phyloP scores from a whole-genome alignment of 2,329 filamentous ascomycete genomes.

The Cladosporium oxysporum region DNA sequence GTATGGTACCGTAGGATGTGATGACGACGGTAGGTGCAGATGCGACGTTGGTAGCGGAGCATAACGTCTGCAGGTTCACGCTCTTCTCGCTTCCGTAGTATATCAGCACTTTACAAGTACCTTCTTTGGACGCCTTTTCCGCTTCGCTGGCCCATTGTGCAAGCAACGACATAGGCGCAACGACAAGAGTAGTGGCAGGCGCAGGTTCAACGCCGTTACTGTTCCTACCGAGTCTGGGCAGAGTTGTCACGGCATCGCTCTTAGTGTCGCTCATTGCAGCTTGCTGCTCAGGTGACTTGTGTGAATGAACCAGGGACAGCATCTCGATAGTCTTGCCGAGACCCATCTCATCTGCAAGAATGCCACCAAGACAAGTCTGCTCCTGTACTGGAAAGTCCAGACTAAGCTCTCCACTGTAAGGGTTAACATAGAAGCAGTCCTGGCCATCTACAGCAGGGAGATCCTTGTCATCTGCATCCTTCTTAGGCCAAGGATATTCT shows the following conservation, averaged over 20 bases:
- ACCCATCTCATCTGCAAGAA: slow-evolving; percentile 96
- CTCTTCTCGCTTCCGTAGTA: slow-evolving; percentile 91
- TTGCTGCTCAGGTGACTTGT: slow-evolving; percentile 57
- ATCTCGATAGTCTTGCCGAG: slow-evolving; percentile 98
- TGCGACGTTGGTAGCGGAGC: slow-evolving; percentile 70
- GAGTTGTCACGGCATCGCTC: slow-evolving; percentile 55
- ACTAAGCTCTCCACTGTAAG: slow-evolving; percentile 91
- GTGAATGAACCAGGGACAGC: slow-evolving; percentile 87
- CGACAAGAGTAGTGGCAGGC: slow-evolving; percentile 86
- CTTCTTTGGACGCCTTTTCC: slow-evolving; percentile 81
- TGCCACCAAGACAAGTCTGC: slow-evolving; percentile 89
- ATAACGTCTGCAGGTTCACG: slow-evolving; percentile 74
- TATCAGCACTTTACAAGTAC: slow-evolving; percentile 78
- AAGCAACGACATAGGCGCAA: slow-evolving; percentile 97
- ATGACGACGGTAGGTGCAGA: slow-evolving; percentile 88
- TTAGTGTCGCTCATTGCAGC: slow-evolving; percentile 31
- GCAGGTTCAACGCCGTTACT: slow-evolving; percentile 64
- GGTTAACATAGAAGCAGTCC: slow-evolving; percentile 87
- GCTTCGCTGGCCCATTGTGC: slow-evolving; percentile 97
- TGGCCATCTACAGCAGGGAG: slow-evolving; percentile 67
- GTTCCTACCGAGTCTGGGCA: slow-evolving; percentile 63
- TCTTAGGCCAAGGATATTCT: slow-evolving; percentile 84
- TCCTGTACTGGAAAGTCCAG: slow-evolving; percentile 90
- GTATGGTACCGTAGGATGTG: slow-evolving; percentile 87
- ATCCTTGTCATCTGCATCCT: slow-evolving; percentile 81